Base-by-base conservation (phyloP, 164 flowering plant species). In the Liquidambar formosana region DNA sequence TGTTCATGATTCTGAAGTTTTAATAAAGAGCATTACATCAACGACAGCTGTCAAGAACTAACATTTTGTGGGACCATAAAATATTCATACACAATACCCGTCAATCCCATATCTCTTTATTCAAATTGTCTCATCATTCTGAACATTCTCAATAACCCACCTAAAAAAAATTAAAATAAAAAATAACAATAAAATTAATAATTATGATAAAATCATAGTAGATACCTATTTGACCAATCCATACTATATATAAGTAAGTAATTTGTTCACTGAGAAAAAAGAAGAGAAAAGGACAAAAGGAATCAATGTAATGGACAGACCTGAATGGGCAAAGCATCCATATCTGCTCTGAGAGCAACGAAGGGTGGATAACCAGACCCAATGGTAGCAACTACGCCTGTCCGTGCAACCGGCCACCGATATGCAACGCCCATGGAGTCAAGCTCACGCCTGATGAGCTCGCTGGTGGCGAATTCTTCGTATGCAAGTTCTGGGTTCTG, bases 251-350 rank as follows among this genome's bases (percentile, higher is more conserved):
- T n/a, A n/a, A n/a, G n/a, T n/a, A n/a, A n/a, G n/a, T n/a, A n/a
- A n/a, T n/a, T n/a, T n/a, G n/a, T n/a, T n/a, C n/a, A n/a, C n/a
- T n/a, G n/a, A n/a, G n/a, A n/a, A n/a, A n/a, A n/a, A n/a, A n/a
- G n/a, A n/a, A n/a, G n/a, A n/a, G n/a, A n/a, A n/a, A n/a, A n/a
- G n/a, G n/a, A n/a, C n/a, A n/a, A n/a, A n/a, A n/a, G n/a, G n/a
- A n/a, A n/a, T n/a, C n/a, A n/a, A 33, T 33, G 41, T 33, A 33
- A 33, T 33, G 41, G 14, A 41, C 69, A 14, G 6, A 87, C 91
- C 91, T 87, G 86, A 68, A 87, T 83, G 19, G 88, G 87, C 75
- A 87, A 65, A 70, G 91, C 91, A 74, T 87, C 91, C 91, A 87
- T 87, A 57, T 87, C 91, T 10, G 87, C 91, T 75, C 91, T 85